phyloP scores from a whole-genome alignment of 2,329 filamentous ascomycete genomes.

The Simplicillium aogashimaense region DNA sequence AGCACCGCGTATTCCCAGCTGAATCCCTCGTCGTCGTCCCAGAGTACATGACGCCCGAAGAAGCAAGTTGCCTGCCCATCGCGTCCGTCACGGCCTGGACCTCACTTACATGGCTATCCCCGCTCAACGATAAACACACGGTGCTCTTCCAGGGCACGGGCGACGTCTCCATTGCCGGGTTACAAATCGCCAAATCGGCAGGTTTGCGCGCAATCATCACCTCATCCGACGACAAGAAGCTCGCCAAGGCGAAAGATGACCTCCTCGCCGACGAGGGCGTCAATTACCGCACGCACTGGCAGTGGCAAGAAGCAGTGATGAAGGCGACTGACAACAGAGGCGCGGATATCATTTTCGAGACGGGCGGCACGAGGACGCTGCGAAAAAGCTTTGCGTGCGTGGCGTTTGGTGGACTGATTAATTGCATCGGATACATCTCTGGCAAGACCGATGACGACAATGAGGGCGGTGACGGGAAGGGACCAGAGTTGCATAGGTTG shows the following conservation, averaged over 20 bases:
- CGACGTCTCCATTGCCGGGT: slow-evolving; percentile 38
- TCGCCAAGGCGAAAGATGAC: slow-evolving; percentile 29
- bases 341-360: slow-evolving; percentile 46
- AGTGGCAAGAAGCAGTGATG: slow-evolving; percentile 40
- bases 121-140: slow-evolving; percentile 31
- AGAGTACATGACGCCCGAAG: slow-evolving; percentile 45
- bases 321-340: slow-evolving; percentile 32
- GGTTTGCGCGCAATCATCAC: slow-evolving; percentile 42
- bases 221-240: slow-evolving; percentile 42
- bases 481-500: slow-evolving; percentile 28
- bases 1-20: slow-evolving; percentile 50
- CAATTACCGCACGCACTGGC: slow-evolving; percentile 42
- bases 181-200: slow-evolving; percentile 43
- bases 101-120: slow-evolving; percentile 27
- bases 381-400: slow-evolving; percentile 41
- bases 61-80: slow-evolving; percentile 51
- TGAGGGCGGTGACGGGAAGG: slow-evolving; percentile 6
- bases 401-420: slow-evolving; percentile 44
- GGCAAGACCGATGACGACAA: slow-evolving; percentile 44
- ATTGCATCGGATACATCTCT: slow-evolving; percentile 37
- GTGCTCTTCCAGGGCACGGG: slow-evolving; percentile 46
- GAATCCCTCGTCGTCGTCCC: slow-evolving; percentile 46
- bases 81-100: slow-evolving; percentile 57
- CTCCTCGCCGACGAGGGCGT: slow-evolving; percentile 42
- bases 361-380: slow-evolving; percentile 41